A percentile compares a stretch with the other conserved stretches of the same genome.
Conservation (phyloP, 371 early-diverging fungal genomes). For the Mucor saturninus region DNA sequence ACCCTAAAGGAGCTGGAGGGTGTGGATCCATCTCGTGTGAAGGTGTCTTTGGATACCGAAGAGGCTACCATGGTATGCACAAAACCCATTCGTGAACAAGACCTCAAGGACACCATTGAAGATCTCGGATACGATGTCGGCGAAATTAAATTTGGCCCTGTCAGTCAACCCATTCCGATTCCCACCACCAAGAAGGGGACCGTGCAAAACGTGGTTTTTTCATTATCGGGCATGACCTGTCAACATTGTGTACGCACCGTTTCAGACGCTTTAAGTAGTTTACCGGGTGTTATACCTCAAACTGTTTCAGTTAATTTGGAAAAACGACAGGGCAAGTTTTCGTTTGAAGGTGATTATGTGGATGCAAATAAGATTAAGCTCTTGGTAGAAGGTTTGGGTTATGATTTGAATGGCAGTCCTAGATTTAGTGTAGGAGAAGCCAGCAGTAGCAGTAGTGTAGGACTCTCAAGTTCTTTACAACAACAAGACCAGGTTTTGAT, state of each 20-base stretch:
- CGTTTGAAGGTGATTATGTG: constrained; percentile 36
- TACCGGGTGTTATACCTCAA: constrained; percentile 56
- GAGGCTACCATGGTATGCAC: constrained; percentile 38
- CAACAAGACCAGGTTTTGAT: neutral
- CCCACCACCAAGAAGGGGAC: neutral
- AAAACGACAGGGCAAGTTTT: constrained; percentile 45
- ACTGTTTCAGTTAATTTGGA: constrained; percentile 56
- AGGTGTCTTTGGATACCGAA: constrained; percentile 50
- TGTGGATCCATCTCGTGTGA: constrained; percentile 51
- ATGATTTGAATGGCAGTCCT: constrained; percentile 53
- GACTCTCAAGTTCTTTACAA: neutral
- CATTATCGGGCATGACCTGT: constrained; percentile 84
- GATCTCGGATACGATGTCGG: constrained; percentile 70
- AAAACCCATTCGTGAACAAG: constrained; percentile 24
- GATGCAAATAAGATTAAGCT: constrained; percentile 36
- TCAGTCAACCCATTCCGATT: neutral
- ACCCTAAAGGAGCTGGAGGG: constrained; percentile 58
- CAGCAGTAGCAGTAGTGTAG: neutral
- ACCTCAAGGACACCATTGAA: constrained; percentile 56
- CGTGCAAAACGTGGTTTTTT: constrained; percentile 25
- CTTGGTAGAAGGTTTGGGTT: constrained; percentile 67
- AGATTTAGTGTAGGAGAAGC: constrained; percentile 14
- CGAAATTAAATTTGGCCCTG: constrained; percentile 13
- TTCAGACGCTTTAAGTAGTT: constrained; percentile 40
- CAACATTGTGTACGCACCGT: constrained; percentile 76